Base-by-base conservation (phyloP, 2,329 filamentous ascomycete species). In the Lachnellula arida region DNA sequence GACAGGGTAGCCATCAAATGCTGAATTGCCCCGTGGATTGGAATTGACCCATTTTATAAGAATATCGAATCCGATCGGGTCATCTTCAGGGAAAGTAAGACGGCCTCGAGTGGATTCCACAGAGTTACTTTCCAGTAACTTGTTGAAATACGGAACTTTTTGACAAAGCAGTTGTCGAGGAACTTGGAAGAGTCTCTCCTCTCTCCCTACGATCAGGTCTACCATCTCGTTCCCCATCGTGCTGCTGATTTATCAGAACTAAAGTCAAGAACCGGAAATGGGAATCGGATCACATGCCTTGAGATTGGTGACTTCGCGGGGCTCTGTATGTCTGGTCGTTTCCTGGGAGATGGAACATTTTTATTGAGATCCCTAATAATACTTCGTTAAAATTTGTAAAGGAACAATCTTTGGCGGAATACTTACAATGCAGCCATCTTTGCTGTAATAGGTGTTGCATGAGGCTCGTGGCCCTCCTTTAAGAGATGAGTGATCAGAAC, bases 61-160 rank as follows among this genome's bases (percentile, higher is more conserved):
- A 7, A 55, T 6, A 6, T 51, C 51, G 19, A 63, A 62, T 3
- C 25, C n/a, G 5, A 55, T 14, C 3, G 51, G 28, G 17, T 49
- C 3, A 46, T 62, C 58, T 49, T 62, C 57, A 8, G 61, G 60
- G n/a, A 63, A 53, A 5, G 6, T 35, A 3, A 44, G 50, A 4
- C 5, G 46, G 17, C 35, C 40, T 2, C 43, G n/a, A 3, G 12
- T 15, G 19, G 51, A 37, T 34, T 63, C 51, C 3, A 15, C 11
- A 7, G 60, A 63, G 6, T n/a, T 28, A 14, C 46, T 37, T 6
- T 25, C 28, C 19, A 62, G 60, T 49, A 64, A 57, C 25, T 58
- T 62, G 1, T 42, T 15, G 17, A 61, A 63, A 50, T 57, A 64
- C 1, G 57, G 60, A 8, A 64, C 39, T 23, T 57, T 60, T 14